Evolutionary conservation across 2,329 filamentous ascomycete genomes (phyloP).

Genomic region (Neodidymelliopsis sp.): DNA sequence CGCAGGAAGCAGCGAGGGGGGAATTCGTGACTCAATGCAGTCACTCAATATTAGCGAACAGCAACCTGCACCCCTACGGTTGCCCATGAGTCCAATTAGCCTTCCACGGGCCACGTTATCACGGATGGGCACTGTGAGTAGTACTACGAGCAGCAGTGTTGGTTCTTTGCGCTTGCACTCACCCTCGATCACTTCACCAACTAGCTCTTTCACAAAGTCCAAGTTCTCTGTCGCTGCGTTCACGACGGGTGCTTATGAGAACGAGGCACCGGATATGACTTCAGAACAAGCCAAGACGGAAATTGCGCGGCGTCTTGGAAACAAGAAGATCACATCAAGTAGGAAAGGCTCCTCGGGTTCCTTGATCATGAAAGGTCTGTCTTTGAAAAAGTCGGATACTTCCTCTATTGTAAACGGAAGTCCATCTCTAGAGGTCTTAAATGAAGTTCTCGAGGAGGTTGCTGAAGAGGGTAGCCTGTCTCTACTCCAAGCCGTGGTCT

Average conservation of each 20-base stretch:
- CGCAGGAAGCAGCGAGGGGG: constrained; percentile 19
- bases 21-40: constrained; percentile 21
- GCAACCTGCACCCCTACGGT: constrained; percentile 3
- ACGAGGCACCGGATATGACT: constrained; percentile 19
- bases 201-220: constrained; percentile 15
- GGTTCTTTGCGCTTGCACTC: constrained; percentile 6
- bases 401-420: constrained; percentile 2
- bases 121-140: constrained; percentile 21
- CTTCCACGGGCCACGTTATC: constrained; percentile 13
- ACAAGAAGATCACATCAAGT: constrained; percentile 9
- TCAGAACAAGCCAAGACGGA: constrained; percentile 22
- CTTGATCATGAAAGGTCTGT: constrained; percentile 22
- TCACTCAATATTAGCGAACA: constrained; percentile 16
- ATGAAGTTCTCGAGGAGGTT: constrained; percentile 23
- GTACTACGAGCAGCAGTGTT: constrained; percentile 15
- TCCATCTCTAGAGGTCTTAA: constrained; percentile 15
- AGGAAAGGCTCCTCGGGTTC: constrained; percentile 13
- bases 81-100: constrained; percentile 6
- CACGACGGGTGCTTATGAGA: constrained; percentile 15
- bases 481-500: constrained; percentile 21
- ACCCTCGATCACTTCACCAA: constrained; percentile 4
- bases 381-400: constrained; percentile 18
- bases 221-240: constrained; percentile 22
- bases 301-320: constrained; percentile 17
- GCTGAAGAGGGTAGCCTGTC: constrained; percentile 24